Percentiles rank a stretch among this genome's conserved stretches.
These are phyloP conservation scores for Kluyveromyces marxianus DNA, from an alignment of 1,139 yeast species.

Conservation along the genomic window DNA sequence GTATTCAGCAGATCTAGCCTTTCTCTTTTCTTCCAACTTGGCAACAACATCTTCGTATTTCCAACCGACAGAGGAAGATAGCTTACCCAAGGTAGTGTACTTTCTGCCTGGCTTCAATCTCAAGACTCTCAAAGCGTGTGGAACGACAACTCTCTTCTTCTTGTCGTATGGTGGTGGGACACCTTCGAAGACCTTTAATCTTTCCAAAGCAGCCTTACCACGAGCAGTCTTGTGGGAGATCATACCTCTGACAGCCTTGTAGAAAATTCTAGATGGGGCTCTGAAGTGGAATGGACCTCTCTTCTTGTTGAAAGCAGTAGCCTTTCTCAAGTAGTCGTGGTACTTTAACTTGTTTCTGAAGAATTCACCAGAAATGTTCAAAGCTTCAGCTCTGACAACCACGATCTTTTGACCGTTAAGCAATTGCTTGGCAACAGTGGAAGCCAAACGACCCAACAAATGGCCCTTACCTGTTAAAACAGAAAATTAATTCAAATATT, in stretches of 20 bases:
- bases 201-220: conserved; percentile 99
- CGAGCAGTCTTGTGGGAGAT: conserved; percentile 99
- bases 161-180: conserved; percentile 99
- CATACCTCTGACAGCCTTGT: conserved; percentile 99
- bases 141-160: conserved; percentile 99
- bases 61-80: conserved; percentile 98
- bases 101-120: conserved; percentile 99
- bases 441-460: conserved; percentile 99
- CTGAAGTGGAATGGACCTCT: conserved; percentile 99
- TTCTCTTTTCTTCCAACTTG: conserved; percentile 98
- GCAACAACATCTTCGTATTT: conserved; percentile 98
- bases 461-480: conserved; percentile 76
- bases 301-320: conserved; percentile 96
- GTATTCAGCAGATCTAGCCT: conserved; percentile 98
- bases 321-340: conserved; percentile 99
- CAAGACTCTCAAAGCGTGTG: conserved; percentile 98
- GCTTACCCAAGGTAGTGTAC: conserved; percentile 97
- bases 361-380: conserved; percentile 99
- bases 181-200: conserved; percentile 99
- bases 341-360: conserved; percentile 99
- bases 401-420: conserved; percentile 98
- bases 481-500: neutral
- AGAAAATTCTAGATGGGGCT: conserved; percentile 99
- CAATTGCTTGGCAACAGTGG: conserved; percentile 96
- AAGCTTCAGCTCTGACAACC: conserved; percentile 95